A percentile compares a stretch with the other conserved stretches of the same genome.
Evolutionary conservation across 345 rosid species (phyloP).

Genomic region (Orychophragmus violaceus): DNA sequence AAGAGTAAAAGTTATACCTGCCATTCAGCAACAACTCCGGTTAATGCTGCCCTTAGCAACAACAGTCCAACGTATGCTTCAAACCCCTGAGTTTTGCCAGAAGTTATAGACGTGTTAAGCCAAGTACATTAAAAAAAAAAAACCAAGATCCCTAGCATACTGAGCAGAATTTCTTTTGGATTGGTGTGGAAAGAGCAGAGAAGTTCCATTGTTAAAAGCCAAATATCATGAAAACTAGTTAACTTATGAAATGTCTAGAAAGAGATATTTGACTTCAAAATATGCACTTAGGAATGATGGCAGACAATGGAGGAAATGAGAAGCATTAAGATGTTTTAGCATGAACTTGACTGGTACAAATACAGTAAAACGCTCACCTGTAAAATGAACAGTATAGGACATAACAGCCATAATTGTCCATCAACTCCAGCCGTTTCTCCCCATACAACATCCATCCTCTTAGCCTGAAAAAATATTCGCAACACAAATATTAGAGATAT

Average conservation of each 20-base stretch:
- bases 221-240: no score
- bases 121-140: neutral
- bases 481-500: neutral
- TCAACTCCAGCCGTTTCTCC: no score
- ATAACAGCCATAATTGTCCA: no score
- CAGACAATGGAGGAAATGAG: neutral
- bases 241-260: no score
- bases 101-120: neutral
- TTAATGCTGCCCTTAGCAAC: conserved; percentile 70
- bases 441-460: no score
- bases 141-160: neutral
- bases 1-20: conserved; percentile 44
- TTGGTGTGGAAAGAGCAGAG: no score
- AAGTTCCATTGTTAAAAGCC: no score
- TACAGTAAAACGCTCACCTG: no score
- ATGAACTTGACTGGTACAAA: no score
- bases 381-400: no score
- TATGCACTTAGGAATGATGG: neutral
- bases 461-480: no score
- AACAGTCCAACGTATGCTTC: conserved; percentile 87
- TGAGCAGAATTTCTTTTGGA: neutral
- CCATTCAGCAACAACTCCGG: conserved; percentile 76
- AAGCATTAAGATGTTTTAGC: neutral
- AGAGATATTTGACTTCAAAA: no score
- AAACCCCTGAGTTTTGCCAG: conserved; percentile 54